phyloP scores from a whole-genome alignment of 108 stramenopile genomes.

The Conticribra weissflogii region DNA sequence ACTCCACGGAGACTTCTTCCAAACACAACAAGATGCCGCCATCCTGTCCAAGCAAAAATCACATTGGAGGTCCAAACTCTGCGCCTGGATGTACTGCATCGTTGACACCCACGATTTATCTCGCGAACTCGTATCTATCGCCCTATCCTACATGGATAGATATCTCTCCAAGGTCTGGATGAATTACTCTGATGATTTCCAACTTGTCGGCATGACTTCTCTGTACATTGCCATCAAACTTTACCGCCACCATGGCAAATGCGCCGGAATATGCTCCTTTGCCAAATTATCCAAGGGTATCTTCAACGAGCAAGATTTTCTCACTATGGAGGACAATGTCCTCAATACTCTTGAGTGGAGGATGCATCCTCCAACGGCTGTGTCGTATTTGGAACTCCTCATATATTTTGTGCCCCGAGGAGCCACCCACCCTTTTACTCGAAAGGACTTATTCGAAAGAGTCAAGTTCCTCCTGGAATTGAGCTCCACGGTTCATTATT shows the following conservation, averaged over 20 bases:
- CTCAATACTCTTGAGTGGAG: slow-evolving; percentile 66
- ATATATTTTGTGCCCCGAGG: slow-evolving; percentile 18
- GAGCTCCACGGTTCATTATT: slow-evolving; percentile 26
- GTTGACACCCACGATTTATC: slow-evolving; percentile 67
- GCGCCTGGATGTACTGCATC: slow-evolving; percentile 81
- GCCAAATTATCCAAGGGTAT: slow-evolving; percentile 68
- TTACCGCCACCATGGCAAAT: slow-evolving; percentile 41
- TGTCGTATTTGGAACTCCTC: slow-evolving; percentile 56
- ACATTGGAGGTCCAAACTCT: slow-evolving; percentile 66
- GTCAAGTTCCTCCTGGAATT: slow-evolving; percentile 37
- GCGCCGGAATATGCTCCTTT: slow-evolving; percentile 50
- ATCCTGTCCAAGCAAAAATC: slow-evolving; percentile 11
- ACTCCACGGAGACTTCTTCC: not conserved
- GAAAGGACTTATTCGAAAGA: slow-evolving; percentile 31
- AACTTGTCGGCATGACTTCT: slow-evolving; percentile 76
- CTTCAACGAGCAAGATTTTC: slow-evolving; percentile 66
- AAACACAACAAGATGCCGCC: not conserved
- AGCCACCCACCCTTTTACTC: slow-evolving; percentile 21
- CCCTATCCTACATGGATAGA: slow-evolving; percentile 66
- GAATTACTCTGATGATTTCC: slow-evolving; percentile 52
- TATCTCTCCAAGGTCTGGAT: slow-evolving; percentile 40
- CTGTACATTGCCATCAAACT: slow-evolving; percentile 80
- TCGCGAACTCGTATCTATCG: slow-evolving; percentile 69
- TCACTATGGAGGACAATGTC: slow-evolving; percentile 69
- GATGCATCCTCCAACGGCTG: slow-evolving; percentile 72